phyloP scores from a whole-genome alignment of 2,329 filamentous ascomycete genomes.

The Pseudocercospora eumusae region DNA sequence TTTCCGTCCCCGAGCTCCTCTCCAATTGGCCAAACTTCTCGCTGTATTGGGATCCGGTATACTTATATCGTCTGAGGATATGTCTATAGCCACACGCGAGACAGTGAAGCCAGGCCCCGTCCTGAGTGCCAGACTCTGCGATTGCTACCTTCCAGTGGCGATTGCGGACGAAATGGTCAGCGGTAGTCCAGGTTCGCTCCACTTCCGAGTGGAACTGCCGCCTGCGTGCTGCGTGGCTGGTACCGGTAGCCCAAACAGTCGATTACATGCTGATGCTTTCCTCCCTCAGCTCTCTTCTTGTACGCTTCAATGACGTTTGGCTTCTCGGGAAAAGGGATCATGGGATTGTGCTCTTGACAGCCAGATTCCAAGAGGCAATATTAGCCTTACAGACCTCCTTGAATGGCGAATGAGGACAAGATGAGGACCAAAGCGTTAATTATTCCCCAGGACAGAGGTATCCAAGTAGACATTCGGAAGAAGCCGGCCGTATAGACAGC shows the following conservation, averaged over 20 bases:
- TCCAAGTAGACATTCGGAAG: constrained; percentile 92
- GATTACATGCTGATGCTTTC: constrained; percentile 13
- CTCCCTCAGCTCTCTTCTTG: constrained; percentile 16
- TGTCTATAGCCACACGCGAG: not conserved
- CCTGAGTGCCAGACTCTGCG: not conserved
- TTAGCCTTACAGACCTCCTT: constrained; percentile 71
- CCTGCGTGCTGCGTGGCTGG: not conserved
- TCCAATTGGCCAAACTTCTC: not conserved
- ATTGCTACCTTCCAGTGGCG: not conserved
- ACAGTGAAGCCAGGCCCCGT: not conserved
- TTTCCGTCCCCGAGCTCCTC: not conserved
- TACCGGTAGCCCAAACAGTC: not conserved
- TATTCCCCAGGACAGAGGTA: constrained; percentile 83
- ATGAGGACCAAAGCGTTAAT: constrained; percentile 82
- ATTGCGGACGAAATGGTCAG: not conserved
- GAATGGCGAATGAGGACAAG: constrained; percentile 88
- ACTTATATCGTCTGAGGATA: not conserved
- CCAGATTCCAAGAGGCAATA: not conserved
- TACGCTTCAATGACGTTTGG: constrained; percentile 12
- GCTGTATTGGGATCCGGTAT: not conserved
- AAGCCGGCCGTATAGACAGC: constrained; percentile 79
- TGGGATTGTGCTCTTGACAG: not conserved
- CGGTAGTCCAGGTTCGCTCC: not conserved
- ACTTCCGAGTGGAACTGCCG: not conserved
- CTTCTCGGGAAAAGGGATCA: not conserved